These are phyloP conservation scores for Penicillium malachiteum DNA, from an alignment of 495 filamentous ascomycete species.

Conservation along the genomic window DNA sequence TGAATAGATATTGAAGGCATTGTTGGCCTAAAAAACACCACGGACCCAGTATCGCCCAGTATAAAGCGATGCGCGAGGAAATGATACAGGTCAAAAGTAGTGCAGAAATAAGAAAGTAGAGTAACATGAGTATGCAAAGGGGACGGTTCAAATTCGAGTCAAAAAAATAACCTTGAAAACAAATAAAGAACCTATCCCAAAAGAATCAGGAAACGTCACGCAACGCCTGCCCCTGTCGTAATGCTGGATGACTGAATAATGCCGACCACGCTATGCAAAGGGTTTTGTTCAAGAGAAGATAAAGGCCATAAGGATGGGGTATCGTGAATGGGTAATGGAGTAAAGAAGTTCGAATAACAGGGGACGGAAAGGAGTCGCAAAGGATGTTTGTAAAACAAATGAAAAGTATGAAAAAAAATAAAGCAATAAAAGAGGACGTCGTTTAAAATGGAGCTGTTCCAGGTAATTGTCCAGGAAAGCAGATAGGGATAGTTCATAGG, in stretches of 20 bases:
- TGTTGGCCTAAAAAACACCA: no score
- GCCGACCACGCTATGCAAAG: constrained; percentile 51
- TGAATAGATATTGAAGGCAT: no score
- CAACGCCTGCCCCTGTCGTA: constrained; percentile 39
- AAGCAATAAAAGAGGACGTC: neutral
- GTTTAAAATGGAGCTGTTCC: neutral
- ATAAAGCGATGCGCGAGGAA: no score
- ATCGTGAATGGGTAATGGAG: constrained; percentile 21
- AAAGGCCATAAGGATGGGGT: constrained; percentile 28
- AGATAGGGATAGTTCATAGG: neutral
- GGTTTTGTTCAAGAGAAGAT: constrained; percentile 23
- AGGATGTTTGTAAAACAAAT: constrained; percentile 1
- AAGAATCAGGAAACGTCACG: constrained; percentile 19
- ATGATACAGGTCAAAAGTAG: no score
- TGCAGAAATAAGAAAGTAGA: no score
- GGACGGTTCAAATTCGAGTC: constrained; percentile 1
- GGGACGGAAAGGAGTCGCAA: constrained; percentile 9
- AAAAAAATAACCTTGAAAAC: no score
- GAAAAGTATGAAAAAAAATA: constrained; percentile 11
- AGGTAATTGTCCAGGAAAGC: neutral
- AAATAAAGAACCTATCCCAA: no score
- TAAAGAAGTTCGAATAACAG: constrained; percentile 8
- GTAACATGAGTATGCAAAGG: neutral
- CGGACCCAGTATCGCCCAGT: no score
- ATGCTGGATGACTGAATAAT: constrained; percentile 40